Percentiles rank a stretch among this genome's conserved stretches.
These are phyloP conservation scores for Spinellus fusiger DNA, from an alignment of 192 early-diverging fungal species.

Conservation along the genomic window DNA sequence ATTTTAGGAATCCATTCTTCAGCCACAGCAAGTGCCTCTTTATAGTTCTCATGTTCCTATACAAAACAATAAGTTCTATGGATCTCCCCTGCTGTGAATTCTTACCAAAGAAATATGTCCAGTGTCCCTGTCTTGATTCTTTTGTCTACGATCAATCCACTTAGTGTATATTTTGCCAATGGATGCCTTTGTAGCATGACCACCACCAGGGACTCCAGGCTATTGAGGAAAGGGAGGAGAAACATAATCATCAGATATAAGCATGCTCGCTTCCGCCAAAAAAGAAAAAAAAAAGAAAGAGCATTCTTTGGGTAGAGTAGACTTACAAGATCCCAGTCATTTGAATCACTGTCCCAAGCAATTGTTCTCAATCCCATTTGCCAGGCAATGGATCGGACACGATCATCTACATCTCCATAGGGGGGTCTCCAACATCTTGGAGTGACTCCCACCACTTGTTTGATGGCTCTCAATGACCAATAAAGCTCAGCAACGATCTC, in stretches of 20 bases:
- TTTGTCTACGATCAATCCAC: neutral
- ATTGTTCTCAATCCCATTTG: slow-evolving; percentile 40
- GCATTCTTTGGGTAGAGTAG: neutral
- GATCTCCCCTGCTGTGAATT: neutral
- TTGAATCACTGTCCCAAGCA: slow-evolving; percentile 11
- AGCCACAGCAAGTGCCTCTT: slow-evolving; percentile 33
- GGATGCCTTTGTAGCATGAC: neutral
- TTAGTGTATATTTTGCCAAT: neutral
- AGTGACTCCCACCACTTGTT: slow-evolving; percentile 40
- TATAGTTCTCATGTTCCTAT: slow-evolving; percentile 37
- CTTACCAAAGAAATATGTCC: slow-evolving; percentile 7
- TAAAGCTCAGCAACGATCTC: slow-evolving; percentile 50
- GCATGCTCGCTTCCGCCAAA: neutral
- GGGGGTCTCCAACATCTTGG: slow-evolving; percentile 48
- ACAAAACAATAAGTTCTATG: neutral
- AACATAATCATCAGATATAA: neutral
- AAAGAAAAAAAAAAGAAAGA: neutral
- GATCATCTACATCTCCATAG: slow-evolving; percentile 55
- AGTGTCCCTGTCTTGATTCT: neutral
- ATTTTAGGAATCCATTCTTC: slow-evolving; percentile 36
- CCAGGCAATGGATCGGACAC: slow-evolving; percentile 42
- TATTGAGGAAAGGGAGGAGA: neutral
- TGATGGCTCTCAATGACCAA: slow-evolving; percentile 38
- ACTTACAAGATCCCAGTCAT: slow-evolving; percentile 14
- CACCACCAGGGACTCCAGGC: neutral